phyloP scores from a whole-genome alignment of 192 early-diverging fungal genomes.

The Backusella luteola region DNA sequence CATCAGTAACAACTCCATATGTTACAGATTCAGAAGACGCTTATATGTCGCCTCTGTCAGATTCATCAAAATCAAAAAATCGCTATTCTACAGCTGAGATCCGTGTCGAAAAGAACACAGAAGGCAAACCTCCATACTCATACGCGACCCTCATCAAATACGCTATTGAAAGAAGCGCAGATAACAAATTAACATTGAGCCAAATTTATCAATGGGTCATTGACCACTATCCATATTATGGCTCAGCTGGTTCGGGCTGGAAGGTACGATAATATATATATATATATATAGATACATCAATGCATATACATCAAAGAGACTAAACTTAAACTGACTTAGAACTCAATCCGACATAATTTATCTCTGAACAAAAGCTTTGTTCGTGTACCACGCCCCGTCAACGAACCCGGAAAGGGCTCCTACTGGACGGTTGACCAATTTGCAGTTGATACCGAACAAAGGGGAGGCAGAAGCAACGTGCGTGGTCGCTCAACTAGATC shows the following conservation, averaged over 20 bases:
- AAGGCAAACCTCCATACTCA: constrained; percentile 70
- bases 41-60: constrained; percentile 13
- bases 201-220: constrained; percentile 81
- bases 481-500: constrained; percentile 31
- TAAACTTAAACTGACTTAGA: constrained; percentile 47
- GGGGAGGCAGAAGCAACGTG: constrained; percentile 9
- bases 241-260: constrained; percentile 64
- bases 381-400: constrained; percentile 70
- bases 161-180: constrained; percentile 66
- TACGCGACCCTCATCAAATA: constrained; percentile 79
- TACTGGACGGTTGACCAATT: constrained; percentile 76
- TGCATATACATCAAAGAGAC: background rate
- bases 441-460: constrained; percentile 31
- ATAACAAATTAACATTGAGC: constrained; percentile 68
- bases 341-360: constrained; percentile 85
- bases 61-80: constrained; percentile 11
- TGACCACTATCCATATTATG: constrained; percentile 72
- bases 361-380: constrained; percentile 83
- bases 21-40: background rate
- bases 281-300: background rate
- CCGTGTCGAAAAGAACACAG: constrained; percentile 34
- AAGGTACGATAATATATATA: constrained; percentile 30
- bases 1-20: background rate
- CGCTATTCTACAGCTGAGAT: constrained; percentile 18
- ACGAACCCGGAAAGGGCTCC: constrained; percentile 85